Conservation (phyloP, 768 basidiomycete species). For the Leccinum barrowsii region DNA sequence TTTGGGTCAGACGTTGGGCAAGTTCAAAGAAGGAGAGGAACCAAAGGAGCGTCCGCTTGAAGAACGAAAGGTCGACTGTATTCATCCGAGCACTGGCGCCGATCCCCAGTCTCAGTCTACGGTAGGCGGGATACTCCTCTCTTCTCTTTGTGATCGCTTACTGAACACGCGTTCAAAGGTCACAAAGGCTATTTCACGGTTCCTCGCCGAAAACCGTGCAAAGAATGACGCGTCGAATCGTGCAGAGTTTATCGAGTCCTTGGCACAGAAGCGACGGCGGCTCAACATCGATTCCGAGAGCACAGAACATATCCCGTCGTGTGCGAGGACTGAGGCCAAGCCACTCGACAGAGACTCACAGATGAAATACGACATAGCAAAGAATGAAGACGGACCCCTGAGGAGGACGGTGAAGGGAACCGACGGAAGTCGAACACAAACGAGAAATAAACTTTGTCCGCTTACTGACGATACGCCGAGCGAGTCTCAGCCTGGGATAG, state of each 20-base stretch:
- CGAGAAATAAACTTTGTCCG: constrained; percentile 9
- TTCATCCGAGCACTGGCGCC: constrained; percentile 45
- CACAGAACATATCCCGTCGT: constrained; percentile 44
- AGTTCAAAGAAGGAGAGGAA: constrained; percentile 27
- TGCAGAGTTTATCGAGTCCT: constrained; percentile 63
- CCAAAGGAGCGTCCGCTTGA: constrained; percentile 43
- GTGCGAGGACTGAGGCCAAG: constrained; percentile 73
- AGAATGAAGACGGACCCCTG: constrained; percentile 76
- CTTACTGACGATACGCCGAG: constrained; percentile 34
- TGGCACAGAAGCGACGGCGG: constrained; percentile 51
- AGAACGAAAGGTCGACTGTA: constrained; percentile 66
- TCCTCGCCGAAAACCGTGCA: constrained; percentile 67
- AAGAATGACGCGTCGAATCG: constrained; percentile 77
- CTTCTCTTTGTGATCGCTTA: background rate
- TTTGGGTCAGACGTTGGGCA: constrained; percentile 25
- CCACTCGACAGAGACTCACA: constrained; percentile 68
- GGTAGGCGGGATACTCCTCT: constrained; percentile 40
- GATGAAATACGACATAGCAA: constrained; percentile 87
- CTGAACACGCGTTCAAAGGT: constrained; percentile 39
- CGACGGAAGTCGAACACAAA: constrained; percentile 8
- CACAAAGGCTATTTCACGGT: constrained; percentile 66
- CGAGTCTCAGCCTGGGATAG: constrained; percentile 53
- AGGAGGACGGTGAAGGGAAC: constrained; percentile 49
- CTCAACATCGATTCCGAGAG: constrained; percentile 35
- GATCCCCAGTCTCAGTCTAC: constrained; percentile 53